Evolutionary conservation across 768 basidiomycete species (phyloP).

Genomic region (Cystobasidium onofrii): DNA sequence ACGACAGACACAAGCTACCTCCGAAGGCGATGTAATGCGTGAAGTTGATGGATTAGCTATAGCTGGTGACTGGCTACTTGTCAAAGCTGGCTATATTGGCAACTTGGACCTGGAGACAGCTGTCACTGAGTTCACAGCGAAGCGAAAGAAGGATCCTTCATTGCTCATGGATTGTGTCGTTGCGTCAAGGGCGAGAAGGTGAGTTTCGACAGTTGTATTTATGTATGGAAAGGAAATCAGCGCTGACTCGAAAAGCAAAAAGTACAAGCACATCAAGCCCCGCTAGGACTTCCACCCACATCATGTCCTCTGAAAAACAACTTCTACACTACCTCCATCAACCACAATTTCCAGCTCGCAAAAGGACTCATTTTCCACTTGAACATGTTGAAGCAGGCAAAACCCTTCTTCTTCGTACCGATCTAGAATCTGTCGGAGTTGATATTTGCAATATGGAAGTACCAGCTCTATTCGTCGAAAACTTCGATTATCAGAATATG

Average conservation of each 20-base stretch:
- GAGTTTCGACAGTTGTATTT: no score
- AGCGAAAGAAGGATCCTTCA: constrained; percentile 76
- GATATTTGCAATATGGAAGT: constrained; percentile 93
- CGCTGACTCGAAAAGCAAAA: background rate
- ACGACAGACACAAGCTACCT: constrained; percentile 75
- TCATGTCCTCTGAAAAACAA: constrained; percentile 62
- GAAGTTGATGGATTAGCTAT: constrained; percentile 87
- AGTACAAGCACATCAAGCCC: background rate
- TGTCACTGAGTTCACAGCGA: constrained; percentile 67
- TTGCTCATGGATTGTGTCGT: constrained; percentile 68
- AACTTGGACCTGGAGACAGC: constrained; percentile 85
- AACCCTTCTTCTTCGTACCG: constrained; percentile 77
- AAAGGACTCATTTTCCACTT: constrained; percentile 61
- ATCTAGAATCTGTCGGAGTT: constrained; percentile 77
- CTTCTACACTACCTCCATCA: constrained; percentile 78
- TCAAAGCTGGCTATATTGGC: constrained; percentile 85
- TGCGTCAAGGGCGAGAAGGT: constrained; percentile 31
- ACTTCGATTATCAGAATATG: constrained; percentile 92
- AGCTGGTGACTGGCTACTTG: constrained; percentile 82
- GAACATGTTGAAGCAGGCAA: constrained; percentile 64
- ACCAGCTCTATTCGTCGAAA: constrained; percentile 92
- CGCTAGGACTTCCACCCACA: constrained; percentile 37
- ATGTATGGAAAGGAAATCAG: no score
- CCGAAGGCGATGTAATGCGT: constrained; percentile 83
- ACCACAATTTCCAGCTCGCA: constrained; percentile 60